Evolutionary conservation across 2,329 filamentous ascomycete genomes (phyloP), one percentile per base, ranked within the genome.

Genomic region (Metarhizium robertsii): DNA sequence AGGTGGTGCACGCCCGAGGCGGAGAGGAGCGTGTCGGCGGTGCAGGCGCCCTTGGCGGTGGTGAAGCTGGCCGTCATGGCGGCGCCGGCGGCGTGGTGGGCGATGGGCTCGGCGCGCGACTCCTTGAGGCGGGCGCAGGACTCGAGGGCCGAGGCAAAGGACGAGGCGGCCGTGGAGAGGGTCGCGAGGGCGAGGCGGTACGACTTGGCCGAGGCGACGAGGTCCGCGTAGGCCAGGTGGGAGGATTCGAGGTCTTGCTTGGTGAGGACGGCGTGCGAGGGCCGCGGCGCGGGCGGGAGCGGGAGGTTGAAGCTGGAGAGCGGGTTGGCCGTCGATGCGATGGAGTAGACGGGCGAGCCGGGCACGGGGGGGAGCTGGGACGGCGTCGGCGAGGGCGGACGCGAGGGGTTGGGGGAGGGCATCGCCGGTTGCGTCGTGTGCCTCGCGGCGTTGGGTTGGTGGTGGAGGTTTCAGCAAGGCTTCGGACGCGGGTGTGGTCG

Each of bases 121-220:
- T 87, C 84, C 64, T 86, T 87, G 36, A 86, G 72, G 14, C 84
- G 79, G n/a, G 84, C 84, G 67, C 84, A 87, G 58, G 82, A 70
- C 71, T 87, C 84, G 57, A 87, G 77, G 16, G 84, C 82, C 50
- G 78, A 77, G 50, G 83, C 84, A 65, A 87, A 87, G 36, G 78
- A 73, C 0, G 83, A 85, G 2, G 84, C 81, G 2, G 84, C 79
- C 5, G 74, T 76, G 8, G 83, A 85, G 13, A 87, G 73, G 2
- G 79, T 67, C 40, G 83, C 78, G 50, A 87, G 79, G 16, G 84
- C 83, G 20, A 80, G 66, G 49, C 84, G 80, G 68, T 86, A 87
- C 45, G 77, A 69, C 67, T 87, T 87, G 48, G 84, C 84, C 14
- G 79, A 80, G 20, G 79, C 68, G 52, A 86, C 66, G 16, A 87